These are phyloP conservation scores for Clavispora fructus DNA, from an alignment of 805 yeast species.

Conservation along the genomic window DNA sequence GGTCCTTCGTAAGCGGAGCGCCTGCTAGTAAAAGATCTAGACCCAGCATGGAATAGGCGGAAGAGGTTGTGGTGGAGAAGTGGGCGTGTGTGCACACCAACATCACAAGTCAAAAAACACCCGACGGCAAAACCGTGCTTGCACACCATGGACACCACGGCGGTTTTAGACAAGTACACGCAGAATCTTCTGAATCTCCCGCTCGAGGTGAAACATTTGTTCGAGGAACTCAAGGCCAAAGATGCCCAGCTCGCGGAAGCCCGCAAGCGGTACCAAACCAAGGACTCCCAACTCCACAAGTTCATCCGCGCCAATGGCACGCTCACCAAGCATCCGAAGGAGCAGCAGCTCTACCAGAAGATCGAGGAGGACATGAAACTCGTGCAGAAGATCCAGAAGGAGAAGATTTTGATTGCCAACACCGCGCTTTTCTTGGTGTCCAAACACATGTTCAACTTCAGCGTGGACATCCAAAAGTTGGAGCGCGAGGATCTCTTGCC, in stretches of 20 bases:
- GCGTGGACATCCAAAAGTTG: slow-evolving; percentile 67
- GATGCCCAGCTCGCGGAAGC: slow-evolving; percentile 65
- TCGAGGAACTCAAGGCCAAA: slow-evolving; percentile 70
- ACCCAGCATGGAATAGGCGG: background rate
- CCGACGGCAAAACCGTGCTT: slow-evolving; percentile 1
- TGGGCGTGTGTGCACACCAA: background rate
- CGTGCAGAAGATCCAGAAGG: slow-evolving; percentile 62
- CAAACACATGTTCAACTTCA: slow-evolving; percentile 68
- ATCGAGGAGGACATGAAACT: slow-evolving; percentile 63
- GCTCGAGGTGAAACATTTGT: slow-evolving; percentile 72
- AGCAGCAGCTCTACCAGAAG: slow-evolving; percentile 56
- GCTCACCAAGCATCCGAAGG: slow-evolving; percentile 74
- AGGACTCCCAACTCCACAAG: slow-evolving; percentile 79
- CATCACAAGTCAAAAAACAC: background rate
- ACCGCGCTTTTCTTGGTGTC: slow-evolving; percentile 76
- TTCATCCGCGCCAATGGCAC: slow-evolving; percentile 81
- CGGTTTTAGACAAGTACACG: slow-evolving; percentile 44
- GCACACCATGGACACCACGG: slow-evolving; percentile 78
- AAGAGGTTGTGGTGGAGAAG: background rate
- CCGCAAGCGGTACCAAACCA: slow-evolving; percentile 58
- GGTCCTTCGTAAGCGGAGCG: background rate
- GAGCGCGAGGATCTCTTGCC: slow-evolving; percentile 81
- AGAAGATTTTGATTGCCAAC: slow-evolving; percentile 73
- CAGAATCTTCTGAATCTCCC: slow-evolving; percentile 80
- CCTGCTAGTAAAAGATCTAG: background rate